phyloP scores from a whole-genome alignment of 495 filamentous ascomycete genomes.

The Trichoderma reesei region DNA sequence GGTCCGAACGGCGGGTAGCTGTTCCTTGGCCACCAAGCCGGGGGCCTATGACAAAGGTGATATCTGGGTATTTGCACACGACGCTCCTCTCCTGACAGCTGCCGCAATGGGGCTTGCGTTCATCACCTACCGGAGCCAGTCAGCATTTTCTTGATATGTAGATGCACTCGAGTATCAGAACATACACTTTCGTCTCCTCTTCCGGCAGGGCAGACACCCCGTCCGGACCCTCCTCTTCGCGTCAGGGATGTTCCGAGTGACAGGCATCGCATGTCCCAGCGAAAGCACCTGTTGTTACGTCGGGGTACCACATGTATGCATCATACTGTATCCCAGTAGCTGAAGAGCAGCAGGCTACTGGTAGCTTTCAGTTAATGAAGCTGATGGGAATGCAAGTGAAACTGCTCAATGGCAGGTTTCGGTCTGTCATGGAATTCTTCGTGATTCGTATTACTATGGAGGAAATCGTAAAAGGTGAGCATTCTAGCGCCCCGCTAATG shows the following conservation, averaged over 20 bases:
- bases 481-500: slow-evolving; percentile 5
- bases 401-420: too few relatives aligned
- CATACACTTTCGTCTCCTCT: not conserved
- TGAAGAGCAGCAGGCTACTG: too few relatives aligned
- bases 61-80: not conserved
- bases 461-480: not conserved
- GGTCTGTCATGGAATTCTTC: too few relatives aligned
- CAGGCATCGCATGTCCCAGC: not conserved
- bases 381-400: too few relatives aligned
- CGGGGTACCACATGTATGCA: too few relatives aligned
- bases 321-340: too few relatives aligned
- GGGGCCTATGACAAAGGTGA: not conserved
- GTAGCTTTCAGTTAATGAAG: too few relatives aligned
- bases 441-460: not conserved
- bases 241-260: slow-evolving; percentile 3
- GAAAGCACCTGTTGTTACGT: too few relatives aligned
- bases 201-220: not conserved
- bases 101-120: not conserved
- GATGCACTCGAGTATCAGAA: not conserved
- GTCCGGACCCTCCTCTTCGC: not conserved
- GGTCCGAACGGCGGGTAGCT: not conserved
- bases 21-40: not conserved
- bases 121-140: not conserved
- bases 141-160: not conserved
- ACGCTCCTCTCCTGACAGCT: not conserved